Evolutionary conservation across 2,329 filamentous ascomycete species (phyloP).

Genomic region (Alternaria angustiovoidea): DNA sequence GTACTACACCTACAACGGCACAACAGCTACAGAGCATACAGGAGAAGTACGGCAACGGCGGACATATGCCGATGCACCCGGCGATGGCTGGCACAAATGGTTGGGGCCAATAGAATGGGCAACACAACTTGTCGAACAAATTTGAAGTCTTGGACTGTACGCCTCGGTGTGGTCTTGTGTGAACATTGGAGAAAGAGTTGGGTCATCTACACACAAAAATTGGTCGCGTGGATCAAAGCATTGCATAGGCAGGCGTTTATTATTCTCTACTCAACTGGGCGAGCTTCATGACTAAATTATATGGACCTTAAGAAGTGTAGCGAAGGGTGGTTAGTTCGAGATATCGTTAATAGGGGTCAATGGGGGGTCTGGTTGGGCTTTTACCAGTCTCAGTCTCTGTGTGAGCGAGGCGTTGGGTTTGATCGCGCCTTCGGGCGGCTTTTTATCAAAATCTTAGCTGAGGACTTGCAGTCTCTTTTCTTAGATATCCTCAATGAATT

Average conservation of each 20-base stretch:
- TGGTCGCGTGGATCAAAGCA: background rate
- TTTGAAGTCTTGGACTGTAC: background rate
- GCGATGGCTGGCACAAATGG: slow-evolving; percentile 12
- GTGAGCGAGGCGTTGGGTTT: slow-evolving; percentile 5
- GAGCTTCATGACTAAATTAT: background rate
- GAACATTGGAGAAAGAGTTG: background rate
- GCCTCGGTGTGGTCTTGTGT: background rate
- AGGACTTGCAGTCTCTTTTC: background rate
- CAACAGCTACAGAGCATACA: slow-evolving; percentile 44
- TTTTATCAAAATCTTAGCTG: background rate
- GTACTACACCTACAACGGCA: slow-evolving; percentile 36
- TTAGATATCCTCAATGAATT: background rate
- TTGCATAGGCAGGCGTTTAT: slow-evolving; percentile 11
- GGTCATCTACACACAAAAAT: background rate
- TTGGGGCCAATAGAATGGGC: slow-evolving; percentile 10
- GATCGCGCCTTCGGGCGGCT: background rate
- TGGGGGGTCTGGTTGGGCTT: background rate
- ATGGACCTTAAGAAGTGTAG: background rate
- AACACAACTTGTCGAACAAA: background rate
- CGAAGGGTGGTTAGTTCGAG: background rate
- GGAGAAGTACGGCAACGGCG: slow-evolving; percentile 38
- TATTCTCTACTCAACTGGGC: slow-evolving; percentile 2
- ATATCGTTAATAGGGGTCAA: background rate
- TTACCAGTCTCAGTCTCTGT: background rate
- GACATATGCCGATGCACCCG: slow-evolving; percentile 13